Evolutionary conservation across 345 rosid species (phyloP).

Genomic region (Populus alba): DNA sequence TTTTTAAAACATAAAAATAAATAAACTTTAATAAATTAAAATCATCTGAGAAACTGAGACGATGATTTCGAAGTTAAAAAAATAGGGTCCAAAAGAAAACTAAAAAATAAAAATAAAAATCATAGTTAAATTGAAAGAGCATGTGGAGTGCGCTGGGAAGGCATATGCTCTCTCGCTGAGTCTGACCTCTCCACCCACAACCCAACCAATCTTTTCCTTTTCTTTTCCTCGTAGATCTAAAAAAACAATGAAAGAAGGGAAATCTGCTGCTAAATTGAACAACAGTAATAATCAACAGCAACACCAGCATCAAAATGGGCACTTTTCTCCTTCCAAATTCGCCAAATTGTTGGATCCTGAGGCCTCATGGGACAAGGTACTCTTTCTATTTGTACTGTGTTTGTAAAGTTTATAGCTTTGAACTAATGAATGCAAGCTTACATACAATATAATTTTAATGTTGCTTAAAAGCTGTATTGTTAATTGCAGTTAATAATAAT

Average conservation of each 20-base stretch:
- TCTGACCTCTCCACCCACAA: too few relatives aligned
- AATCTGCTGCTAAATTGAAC: slow-evolving; percentile 22
- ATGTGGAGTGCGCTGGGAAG: background rate
- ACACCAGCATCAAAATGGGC: slow-evolving; percentile 57
- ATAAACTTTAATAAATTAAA: too few relatives aligned
- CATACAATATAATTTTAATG: background rate
- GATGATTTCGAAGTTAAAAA: too few relatives aligned
- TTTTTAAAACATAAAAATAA: too few relatives aligned
- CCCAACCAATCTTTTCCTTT: background rate
- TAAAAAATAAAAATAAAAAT: background rate
- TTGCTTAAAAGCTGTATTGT: background rate
- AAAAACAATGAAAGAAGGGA: slow-evolving; percentile 31
- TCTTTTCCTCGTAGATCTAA: background rate
- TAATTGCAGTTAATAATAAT: too few relatives aligned
- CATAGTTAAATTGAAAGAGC: background rate
- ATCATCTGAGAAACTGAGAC: too few relatives aligned
- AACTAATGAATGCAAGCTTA: background rate
- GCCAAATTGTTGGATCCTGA: slow-evolving; percentile 84
- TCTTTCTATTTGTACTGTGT: background rate
- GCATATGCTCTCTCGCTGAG: background rate
- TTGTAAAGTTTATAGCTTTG: background rate
- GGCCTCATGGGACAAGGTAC: slow-evolving; percentile 91
- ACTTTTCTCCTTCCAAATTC: slow-evolving; percentile 63
- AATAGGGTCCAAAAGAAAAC: too few relatives aligned
- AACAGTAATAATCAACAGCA: slow-evolving; percentile 36